Conservation (phyloP, 352 stramenopile species). For the Peronosclerospora sorghi region DNA sequence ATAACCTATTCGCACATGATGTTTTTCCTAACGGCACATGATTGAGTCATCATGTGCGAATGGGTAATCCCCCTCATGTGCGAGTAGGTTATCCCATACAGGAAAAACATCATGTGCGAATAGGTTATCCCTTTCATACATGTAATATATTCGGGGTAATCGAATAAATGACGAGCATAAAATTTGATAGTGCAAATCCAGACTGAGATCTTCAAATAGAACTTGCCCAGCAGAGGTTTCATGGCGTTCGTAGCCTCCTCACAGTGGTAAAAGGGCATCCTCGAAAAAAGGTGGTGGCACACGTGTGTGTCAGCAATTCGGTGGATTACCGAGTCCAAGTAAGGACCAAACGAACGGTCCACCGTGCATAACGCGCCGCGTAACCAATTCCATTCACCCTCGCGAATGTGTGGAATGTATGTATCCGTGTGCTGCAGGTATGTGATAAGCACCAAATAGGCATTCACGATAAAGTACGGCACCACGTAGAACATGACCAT, state of each 20-base stretch:
- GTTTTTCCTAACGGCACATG: too few species aligned
- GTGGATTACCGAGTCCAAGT: conserved; percentile 95
- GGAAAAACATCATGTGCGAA: too few species aligned
- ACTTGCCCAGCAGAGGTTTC: conserved; percentile 88
- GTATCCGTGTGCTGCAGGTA: conserved; percentile 98
- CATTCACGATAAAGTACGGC: conserved; percentile 94
- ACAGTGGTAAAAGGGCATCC: conserved; percentile 98
- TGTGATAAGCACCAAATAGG: conserved; percentile 95
- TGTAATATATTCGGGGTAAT: too few species aligned
- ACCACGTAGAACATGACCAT: conserved; percentile 92
- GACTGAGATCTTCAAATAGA: conserved; percentile 97
- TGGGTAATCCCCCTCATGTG: too few species aligned
- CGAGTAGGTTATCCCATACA: too few species aligned
- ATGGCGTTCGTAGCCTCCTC: conserved; percentile 91
- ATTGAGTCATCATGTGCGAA: too few species aligned
- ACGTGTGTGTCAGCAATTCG: conserved; percentile 98
- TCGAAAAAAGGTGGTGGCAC: conserved; percentile 97
- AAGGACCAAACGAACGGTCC: conserved; percentile 92
- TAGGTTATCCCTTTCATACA: too few species aligned
- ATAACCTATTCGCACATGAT: too few species aligned
- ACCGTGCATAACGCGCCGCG: conserved; percentile 94
- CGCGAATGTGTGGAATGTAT: conserved; percentile 93
- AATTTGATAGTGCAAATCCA: too few species aligned
- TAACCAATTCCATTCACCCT: conserved; percentile 94
- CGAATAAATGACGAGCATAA: too few species aligned